Conservation (phyloP, 306 rosid species). For the Cucurbita pepo region DNA sequence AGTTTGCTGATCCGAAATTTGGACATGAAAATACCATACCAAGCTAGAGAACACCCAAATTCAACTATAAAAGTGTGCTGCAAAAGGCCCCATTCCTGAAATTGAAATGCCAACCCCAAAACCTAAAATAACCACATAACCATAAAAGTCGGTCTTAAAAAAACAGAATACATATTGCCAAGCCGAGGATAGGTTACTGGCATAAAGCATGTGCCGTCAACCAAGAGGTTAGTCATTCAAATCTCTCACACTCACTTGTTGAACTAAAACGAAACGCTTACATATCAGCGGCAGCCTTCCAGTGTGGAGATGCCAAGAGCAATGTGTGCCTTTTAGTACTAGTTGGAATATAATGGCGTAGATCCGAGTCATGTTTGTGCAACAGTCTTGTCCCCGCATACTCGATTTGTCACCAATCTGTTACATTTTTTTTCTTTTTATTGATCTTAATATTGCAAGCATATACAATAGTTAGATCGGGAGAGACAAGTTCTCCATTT, state of each 20-base stretch:
- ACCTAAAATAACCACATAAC: neutral
- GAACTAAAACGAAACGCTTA: neutral
- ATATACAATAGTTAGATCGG: neutral
- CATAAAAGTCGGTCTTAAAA: neutral
- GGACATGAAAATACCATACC: neutral
- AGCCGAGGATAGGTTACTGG: no score
- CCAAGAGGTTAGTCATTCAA: no score
- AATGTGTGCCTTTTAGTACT: neutral
- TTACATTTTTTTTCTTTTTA: neutral
- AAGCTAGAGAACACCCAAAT: neutral
- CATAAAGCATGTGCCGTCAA: no score
- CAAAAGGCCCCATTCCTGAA: neutral
- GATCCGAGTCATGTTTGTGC: neutral
- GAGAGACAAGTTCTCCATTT: neutral
- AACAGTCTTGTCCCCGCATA: neutral
- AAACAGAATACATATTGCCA: no score
- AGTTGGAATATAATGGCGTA: neutral
- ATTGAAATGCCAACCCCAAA: neutral
- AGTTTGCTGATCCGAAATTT: neutral
- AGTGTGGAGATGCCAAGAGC: neutral
- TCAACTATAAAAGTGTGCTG: neutral
- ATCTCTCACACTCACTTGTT: no score
- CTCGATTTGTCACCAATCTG: neutral
- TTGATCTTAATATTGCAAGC: neutral
- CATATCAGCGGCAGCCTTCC: neutral